These are phyloP conservation scores for Kwoniella sp. DNA, from an alignment of 768 basidiomycete species.

Conservation along the genomic window DNA sequence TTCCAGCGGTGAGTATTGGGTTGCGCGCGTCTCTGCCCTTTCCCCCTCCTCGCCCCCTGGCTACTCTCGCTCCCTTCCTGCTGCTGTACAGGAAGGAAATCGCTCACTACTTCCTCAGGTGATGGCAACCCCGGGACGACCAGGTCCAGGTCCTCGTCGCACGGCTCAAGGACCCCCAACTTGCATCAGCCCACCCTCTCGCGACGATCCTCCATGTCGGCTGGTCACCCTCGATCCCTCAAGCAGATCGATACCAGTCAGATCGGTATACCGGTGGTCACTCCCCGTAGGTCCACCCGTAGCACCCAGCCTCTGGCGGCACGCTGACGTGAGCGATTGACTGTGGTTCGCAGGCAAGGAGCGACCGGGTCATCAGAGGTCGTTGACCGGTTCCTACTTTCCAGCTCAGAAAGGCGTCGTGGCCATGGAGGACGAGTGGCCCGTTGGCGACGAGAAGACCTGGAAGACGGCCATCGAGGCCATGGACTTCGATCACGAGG, in stretches of 20 bases:
- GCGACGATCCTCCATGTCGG: slow-evolving; percentile 38
- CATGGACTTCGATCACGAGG: slow-evolving; percentile 35
- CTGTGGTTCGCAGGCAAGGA: slow-evolving; percentile 23
- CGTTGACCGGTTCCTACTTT: slow-evolving; percentile 47
- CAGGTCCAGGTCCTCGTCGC: slow-evolving; percentile 10
- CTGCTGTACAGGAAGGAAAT: not conserved
- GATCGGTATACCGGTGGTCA: slow-evolving; percentile 41
- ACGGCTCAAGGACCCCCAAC: slow-evolving; percentile 28
- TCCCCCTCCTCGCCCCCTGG: not conserved
- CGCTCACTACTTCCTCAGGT: not conserved
- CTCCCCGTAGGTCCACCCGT: slow-evolving; percentile 19
- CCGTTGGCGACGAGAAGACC: slow-evolving; percentile 49
- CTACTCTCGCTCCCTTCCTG: not conserved
- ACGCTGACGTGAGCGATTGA: not conserved
- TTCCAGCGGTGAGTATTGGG: not conserved
- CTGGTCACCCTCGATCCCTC: slow-evolving; percentile 15
- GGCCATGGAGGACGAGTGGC: slow-evolving; percentile 40
- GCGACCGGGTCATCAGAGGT: slow-evolving; percentile 38
- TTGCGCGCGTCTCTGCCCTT: too few species aligned
- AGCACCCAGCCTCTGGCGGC: not conserved
- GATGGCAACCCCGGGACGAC: not conserved
- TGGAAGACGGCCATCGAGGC: slow-evolving; percentile 49
- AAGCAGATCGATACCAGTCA: slow-evolving; percentile 28
- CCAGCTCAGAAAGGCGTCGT: slow-evolving; percentile 35
- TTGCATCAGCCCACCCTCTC: slow-evolving; percentile 38